Evolutionary conservation across 2,329 filamentous ascomycete genomes (phyloP).

Genomic region (Microsporum audouinii): DNA sequence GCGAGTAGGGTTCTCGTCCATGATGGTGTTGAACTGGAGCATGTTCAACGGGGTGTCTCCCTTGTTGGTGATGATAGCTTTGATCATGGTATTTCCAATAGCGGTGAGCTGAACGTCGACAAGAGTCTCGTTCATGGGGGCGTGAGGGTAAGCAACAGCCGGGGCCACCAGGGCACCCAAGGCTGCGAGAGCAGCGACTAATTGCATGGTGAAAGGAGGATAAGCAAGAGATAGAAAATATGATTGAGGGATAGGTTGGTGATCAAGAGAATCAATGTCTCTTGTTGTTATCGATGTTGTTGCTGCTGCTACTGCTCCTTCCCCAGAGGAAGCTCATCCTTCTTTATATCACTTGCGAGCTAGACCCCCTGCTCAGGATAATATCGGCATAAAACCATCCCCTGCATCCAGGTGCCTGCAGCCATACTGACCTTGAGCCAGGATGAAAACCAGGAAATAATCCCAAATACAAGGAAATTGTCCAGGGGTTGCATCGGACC

Average conservation of each 20-base stretch:
- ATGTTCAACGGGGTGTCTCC: slow-evolving; percentile 1
- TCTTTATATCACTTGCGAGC: background rate
- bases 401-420: background rate
- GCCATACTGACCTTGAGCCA: background rate
- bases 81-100: slow-evolving; percentile 9
- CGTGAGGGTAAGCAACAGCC: background rate
- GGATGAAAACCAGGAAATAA: background rate
- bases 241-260: background rate
- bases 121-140: background rate
- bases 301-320: background rate
- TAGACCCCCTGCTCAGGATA: background rate
- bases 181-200: background rate
- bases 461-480: background rate
- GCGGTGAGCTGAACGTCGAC: slow-evolving; percentile 7
- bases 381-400: background rate
- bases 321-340: background rate
- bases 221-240: background rate
- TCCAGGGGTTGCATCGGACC: background rate
- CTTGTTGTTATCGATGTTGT: background rate
- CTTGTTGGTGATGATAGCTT: slow-evolving; percentile 12
- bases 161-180: background rate
- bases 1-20: slow-evolving; percentile 7
- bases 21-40: slow-evolving; percentile 10
- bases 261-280: background rate
- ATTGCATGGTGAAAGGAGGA: background rate